phyloP scores from a whole-genome alignment of 495 filamentous ascomycete species.

The Lasiosphaeria ovina region DNA sequence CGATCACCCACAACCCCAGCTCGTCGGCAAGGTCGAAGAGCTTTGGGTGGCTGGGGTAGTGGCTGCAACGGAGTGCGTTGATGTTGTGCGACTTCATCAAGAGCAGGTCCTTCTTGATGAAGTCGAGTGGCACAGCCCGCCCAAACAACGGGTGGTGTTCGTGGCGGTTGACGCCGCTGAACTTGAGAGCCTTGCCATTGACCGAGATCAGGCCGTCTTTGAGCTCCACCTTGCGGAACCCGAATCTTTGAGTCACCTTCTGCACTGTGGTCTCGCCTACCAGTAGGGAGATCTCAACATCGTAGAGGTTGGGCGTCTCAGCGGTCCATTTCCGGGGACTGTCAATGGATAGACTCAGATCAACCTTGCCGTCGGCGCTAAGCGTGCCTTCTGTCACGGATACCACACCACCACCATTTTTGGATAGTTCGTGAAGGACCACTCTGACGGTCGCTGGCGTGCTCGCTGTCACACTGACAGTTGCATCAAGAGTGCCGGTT shows the following conservation, averaged over 20 bases:
- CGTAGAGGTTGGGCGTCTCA: conserved; percentile 60
- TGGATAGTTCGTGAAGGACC: conserved; percentile 32
- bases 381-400: conserved; percentile 11
- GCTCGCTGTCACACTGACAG: conserved; percentile 37
- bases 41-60: conserved; percentile 58
- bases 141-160: conserved; percentile 61
- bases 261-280: not conserved
- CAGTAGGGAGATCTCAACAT: conserved; percentile 39
- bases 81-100: conserved; percentile 68
- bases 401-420: conserved; percentile 21
- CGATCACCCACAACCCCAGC: conserved; percentile 67
- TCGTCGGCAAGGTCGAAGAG: conserved; percentile 65
- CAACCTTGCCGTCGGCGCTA: conserved; percentile 15
- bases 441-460: conserved; percentile 32
- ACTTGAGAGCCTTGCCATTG: conserved; percentile 55
- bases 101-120: conserved; percentile 56
- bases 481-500: conserved; percentile 51
- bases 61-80: conserved; percentile 61
- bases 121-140: conserved; percentile 57
- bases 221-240: conserved; percentile 60
- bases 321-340: conserved; percentile 63
- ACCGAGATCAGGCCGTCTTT: conserved; percentile 56
- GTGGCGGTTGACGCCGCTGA: conserved; percentile 63
- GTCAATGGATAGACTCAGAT: conserved; percentile 41
- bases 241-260: conserved; percentile 35